Base-by-base conservation (phyloP, 768 basidiomycete species). In the Mycena latifolia region DNA sequence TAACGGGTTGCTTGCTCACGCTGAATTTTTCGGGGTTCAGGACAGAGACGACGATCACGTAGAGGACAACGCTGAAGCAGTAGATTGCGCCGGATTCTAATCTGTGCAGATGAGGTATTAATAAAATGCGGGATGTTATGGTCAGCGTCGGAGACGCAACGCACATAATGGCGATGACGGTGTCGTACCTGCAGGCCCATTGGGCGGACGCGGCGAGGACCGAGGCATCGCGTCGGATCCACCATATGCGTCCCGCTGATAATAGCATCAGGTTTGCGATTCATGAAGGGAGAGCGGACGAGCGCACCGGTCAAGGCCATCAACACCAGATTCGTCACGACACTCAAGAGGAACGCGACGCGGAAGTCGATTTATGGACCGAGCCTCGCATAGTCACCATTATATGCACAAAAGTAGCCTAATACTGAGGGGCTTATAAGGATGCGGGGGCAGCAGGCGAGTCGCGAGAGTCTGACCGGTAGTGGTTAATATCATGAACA, bases 41-140 rank as follows among this genome's bases (percentile, higher is more conserved):
- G n/a, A 55, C 15, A 2, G 54, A 55, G 11, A 55, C 10, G 22
- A 22, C 1, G 20, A 55, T 31, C 1, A 63, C 12, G 33, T 52
- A 61, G n/a, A 29, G 0, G 15, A 50, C 22, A 14, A 63, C 45
- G 15, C 35, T 39, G 53, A 55, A 5, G 28, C 61, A 63, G 51
- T 61, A 61, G 28, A 61, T 52, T 10, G 51, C 59, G 27, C 59
- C 59, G 28, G 59, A 61, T 45, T 61, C 59, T 22, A 61, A 31
- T 52, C 59, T 61, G 31, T 18, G 3, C 6, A 10, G 24, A 27
- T 25, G 24, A 47, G 8, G 7, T n/a, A 2, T 20, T 5, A 47
- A 2, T 12, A 24, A 15, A 3, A 27, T 25, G 22, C 14, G 24
- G 5, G 14, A 1, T 47, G 27, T 9, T 2, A 15, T 41, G 8